Percentiles rank a stretch among this genome's conserved stretches.
Conservation (phyloP, 768 basidiomycete genomes). For the Agaricus sinodeliciosus region DNA sequence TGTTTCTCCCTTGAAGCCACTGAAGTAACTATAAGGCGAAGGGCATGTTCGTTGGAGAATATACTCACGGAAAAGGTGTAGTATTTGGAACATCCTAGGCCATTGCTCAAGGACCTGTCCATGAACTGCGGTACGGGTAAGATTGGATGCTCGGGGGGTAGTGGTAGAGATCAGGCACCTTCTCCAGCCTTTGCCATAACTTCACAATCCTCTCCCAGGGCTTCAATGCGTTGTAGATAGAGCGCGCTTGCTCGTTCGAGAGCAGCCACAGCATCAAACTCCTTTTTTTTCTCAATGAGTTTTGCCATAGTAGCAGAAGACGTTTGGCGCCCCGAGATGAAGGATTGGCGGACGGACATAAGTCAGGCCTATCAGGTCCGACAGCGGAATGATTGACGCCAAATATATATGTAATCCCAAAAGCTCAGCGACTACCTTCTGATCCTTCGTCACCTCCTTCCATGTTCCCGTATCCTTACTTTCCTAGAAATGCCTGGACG, state of each 20-base stretch:
- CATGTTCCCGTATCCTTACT: constrained; percentile 7
- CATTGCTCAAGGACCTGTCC: constrained; percentile 76
- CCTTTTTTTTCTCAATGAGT: constrained; percentile 74
- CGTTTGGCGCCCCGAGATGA: constrained; percentile 39
- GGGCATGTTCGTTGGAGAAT: not conserved
- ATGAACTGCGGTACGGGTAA: constrained; percentile 39
- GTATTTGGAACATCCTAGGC: constrained; percentile 78
- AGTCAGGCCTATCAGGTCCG: not conserved
- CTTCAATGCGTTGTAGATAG: constrained; percentile 63
- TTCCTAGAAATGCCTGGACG: constrained; percentile 26
- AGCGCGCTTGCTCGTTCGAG: constrained; percentile 57
- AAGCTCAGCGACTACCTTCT: constrained; percentile 8
- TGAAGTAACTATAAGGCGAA: constrained; percentile 16
- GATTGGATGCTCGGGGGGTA: not conserved
- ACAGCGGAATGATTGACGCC: constrained; percentile 12
- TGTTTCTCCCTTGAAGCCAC: constrained; percentile 42
- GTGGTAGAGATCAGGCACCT: constrained; percentile 32
- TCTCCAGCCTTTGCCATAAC: constrained; percentile 73
- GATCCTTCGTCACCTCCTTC: not conserved
- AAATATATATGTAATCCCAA: constrained; percentile 1
- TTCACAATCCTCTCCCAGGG: constrained; percentile 64
- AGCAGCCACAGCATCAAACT: constrained; percentile 68
- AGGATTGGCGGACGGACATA: constrained; percentile 47
- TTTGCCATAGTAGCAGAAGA: constrained; percentile 47
- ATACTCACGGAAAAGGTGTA: constrained; percentile 53